Evolutionary conservation across 768 basidiomycete species (phyloP), one percentile per base, ranked within the genome.

Genomic region (Auriscalpium vulgare): DNA sequence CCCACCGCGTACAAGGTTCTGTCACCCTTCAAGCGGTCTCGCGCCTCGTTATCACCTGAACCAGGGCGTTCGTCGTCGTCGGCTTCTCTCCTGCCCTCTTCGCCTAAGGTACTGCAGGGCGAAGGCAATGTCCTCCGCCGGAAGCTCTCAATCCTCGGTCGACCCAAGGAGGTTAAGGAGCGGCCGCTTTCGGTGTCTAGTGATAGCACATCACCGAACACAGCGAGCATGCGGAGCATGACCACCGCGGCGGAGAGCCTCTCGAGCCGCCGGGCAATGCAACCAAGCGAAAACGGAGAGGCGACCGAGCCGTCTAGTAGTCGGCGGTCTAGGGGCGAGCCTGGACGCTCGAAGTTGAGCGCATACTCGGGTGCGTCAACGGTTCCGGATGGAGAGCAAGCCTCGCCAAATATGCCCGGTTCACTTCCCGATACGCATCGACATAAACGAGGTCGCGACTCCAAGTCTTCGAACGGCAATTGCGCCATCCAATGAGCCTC

Each of bases 151-250:
- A 69, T 68, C 51, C 67, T 74, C 43, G 64, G 59, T 49, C 74
- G 75, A 21, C 75, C 10, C n/a, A 43, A 72, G 13, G 62, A 59
- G 40, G 65, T 64, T 37, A 66, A 70, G 43, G 81, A 81, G 46
- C 75, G 61, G 7, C 82, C 83, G 1, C 74, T 69, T 51, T 87
- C 87, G 1, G 68, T 81, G 61, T 76, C 78, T 17, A 88, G 86
- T 66, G 75, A 72, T 57, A 79, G 79, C 64, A 84, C 84, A 2
- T 70, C 73, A 5, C 73, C 76, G 8, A 81, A 80, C 63, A 67
- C 70, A 11, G 64, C 74, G 51, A 88, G 87, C 62, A 58, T 85
- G 63, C 75, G 79, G 43, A 84, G 83, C 59, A 78, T 77, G 14
- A 77, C 73, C 3, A 84, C 80, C 10, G 75, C 77, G 13, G 60